Percentiles rank a stretch among this genome's conserved stretches.
phyloP scores from a whole-genome alignment of 768 basidiomycete genomes.

The Cystofilobasidium capitatum region DNA sequence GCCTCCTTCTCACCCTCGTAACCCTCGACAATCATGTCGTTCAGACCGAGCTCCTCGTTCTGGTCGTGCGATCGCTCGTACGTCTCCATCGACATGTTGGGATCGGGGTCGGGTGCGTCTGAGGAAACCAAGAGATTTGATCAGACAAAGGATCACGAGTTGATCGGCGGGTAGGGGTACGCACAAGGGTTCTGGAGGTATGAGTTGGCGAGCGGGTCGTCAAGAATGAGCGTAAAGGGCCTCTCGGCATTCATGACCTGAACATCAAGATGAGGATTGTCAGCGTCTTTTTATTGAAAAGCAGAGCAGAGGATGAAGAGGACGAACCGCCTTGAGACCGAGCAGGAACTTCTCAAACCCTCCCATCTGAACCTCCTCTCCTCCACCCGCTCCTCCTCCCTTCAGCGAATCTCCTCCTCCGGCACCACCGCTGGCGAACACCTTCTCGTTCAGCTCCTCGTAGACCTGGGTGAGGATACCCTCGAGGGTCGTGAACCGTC shows the following conservation, averaged over 20 bases:
- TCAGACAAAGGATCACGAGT: too few relatives aligned
- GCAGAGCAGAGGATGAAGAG: neutral
- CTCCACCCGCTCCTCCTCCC: conserved; percentile 44
- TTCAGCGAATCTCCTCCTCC: conserved; percentile 36
- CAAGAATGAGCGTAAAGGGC: conserved; percentile 84
- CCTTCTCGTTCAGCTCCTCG: conserved; percentile 84
- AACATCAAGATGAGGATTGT: neutral
- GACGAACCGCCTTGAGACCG: conserved; percentile 35
- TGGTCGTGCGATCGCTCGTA: conserved; percentile 83
- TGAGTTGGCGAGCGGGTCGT: conserved; percentile 90
- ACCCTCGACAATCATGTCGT: conserved; percentile 39
- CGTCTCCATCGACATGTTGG: conserved; percentile 71
- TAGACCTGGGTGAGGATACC: conserved; percentile 89
- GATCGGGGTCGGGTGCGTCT: conserved; percentile 88
- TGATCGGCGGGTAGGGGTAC: too few relatives aligned
- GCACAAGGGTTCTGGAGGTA: conserved; percentile 81
- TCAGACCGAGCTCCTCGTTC: conserved; percentile 84
- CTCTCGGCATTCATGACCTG: conserved; percentile 67
- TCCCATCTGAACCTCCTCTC: conserved; percentile 62
- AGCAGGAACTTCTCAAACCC: conserved; percentile 66
- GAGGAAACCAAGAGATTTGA: neutral
- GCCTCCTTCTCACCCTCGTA: conserved; percentile 28
- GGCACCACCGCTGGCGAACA: conserved; percentile 57
- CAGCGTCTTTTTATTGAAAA: conserved; percentile 4
- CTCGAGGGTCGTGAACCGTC: conserved; percentile 93